Evolutionary conservation across 164 flowering plant genomes (phyloP).

Genomic region (Aristolochia californica): DNA sequence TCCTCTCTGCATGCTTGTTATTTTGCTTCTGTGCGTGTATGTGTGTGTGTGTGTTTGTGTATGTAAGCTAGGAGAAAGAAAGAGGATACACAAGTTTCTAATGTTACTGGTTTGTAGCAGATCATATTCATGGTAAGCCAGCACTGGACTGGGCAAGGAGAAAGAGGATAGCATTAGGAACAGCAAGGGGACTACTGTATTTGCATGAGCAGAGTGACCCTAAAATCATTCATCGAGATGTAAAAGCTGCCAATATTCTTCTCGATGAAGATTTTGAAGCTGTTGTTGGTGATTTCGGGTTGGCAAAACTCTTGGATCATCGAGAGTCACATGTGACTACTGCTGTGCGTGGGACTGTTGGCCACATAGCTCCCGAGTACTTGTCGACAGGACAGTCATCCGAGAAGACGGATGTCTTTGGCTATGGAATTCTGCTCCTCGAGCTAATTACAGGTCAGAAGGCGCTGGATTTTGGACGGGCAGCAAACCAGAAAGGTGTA

Average conservation of each 20-base stretch:
- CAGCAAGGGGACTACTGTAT: conserved; percentile 75
- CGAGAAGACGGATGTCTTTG: conserved; percentile 82
- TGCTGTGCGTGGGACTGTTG: conserved; percentile 87
- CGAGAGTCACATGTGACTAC: conserved; percentile 82
- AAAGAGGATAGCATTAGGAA: conserved; percentile 65
- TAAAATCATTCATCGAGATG: conserved; percentile 81
- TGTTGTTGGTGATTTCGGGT: conserved; percentile 84
- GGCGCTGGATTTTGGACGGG: conserved; percentile 72
- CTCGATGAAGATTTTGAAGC: conserved; percentile 83
- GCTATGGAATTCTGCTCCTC: conserved; percentile 73
- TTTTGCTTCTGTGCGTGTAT: too few species aligned
- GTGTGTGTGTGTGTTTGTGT: too few species aligned
- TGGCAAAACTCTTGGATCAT: conserved; percentile 85
- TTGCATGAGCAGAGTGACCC: conserved; percentile 87
- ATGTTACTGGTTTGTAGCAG: conserved; percentile 20
- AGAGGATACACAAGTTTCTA: too few species aligned
- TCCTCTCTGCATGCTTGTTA: too few species aligned
- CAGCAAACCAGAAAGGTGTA: conserved; percentile 47
- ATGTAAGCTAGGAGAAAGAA: too few species aligned
- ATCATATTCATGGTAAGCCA: conserved; percentile 45
- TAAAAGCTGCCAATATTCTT: conserved; percentile 83
- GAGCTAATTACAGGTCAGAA: conserved; percentile 78
- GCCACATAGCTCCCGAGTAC: conserved; percentile 89
- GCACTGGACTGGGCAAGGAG: conserved; percentile 71
- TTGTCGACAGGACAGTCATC: conserved; percentile 82